Conservation (phyloP, 208 protist species). For the Crithidia mellificae region DNA sequence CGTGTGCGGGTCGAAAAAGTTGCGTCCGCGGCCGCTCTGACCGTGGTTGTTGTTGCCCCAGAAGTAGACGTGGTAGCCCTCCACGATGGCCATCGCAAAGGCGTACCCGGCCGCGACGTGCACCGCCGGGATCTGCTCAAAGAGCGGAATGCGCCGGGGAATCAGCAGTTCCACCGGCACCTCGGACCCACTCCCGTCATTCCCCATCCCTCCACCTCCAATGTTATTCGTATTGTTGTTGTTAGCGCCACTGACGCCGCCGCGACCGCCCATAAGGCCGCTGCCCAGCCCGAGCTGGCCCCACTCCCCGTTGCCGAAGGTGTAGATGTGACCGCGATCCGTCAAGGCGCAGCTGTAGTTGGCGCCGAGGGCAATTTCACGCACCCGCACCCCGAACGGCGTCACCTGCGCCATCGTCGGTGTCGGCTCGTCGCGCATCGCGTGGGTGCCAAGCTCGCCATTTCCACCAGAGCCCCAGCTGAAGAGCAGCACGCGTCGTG, state of each 20-base stretch:
- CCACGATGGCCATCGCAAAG: slow-evolving; percentile 66
- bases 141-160: slow-evolving; percentile 56
- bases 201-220: too few species aligned
- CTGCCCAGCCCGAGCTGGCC: slow-evolving; percentile 76
- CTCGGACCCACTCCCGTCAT: too few species aligned
- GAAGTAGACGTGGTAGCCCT: slow-evolving; percentile 71
- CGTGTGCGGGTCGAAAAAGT: too few species aligned
- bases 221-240: too few species aligned
- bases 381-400: slow-evolving; percentile 65
- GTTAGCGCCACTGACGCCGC: too few species aligned
- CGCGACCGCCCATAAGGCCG: too few species aligned
- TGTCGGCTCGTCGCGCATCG: slow-evolving; percentile 49
- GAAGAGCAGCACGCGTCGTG: slow-evolving; percentile 63
- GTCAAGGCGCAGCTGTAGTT: slow-evolving; percentile 82
- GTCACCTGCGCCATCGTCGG: slow-evolving; percentile 64
- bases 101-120: slow-evolving; percentile 60
- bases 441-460: slow-evolving; percentile 83
- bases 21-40: slow-evolving; percentile 80
- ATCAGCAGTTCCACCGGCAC: slow-evolving; percentile 50
- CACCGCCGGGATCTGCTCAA: too few species aligned
- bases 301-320: slow-evolving; percentile 77
- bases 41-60: slow-evolving; percentile 87
- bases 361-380: slow-evolving; percentile 75
- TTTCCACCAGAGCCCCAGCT: slow-evolving; percentile 79
- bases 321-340: slow-evolving; percentile 62